Conservation (phyloP, 331 rosid species). For the Arachis monticola region DNA sequence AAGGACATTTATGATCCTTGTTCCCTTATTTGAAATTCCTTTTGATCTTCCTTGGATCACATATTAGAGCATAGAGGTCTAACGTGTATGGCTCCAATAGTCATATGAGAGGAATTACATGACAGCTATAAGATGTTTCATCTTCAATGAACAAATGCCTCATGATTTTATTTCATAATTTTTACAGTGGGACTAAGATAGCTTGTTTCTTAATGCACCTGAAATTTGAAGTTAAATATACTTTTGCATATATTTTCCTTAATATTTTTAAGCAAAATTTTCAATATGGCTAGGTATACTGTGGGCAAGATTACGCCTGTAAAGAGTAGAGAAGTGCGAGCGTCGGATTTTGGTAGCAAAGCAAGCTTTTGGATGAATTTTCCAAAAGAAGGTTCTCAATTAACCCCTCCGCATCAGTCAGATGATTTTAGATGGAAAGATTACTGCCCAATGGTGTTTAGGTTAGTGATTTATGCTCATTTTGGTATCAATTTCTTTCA, state of each 20-base stretch:
- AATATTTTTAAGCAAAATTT: slow-evolving; percentile 2
- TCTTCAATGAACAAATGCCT: slow-evolving; percentile 35
- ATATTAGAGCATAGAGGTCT: slow-evolving; percentile 12
- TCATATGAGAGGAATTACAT: slow-evolving; percentile 17
- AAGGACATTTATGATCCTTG: slow-evolving; percentile 2
- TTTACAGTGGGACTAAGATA: slow-evolving; percentile 19
- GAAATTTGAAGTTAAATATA: slow-evolving; percentile 14
- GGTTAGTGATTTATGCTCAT: slow-evolving; percentile 51
- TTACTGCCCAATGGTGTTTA: slow-evolving; percentile 94
- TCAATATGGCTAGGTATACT: slow-evolving; percentile 78
- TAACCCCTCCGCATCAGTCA: slow-evolving; percentile 90
- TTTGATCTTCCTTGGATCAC: slow-evolving; percentile 11
- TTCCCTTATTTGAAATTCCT: slow-evolving; percentile 23
- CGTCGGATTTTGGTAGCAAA: slow-evolving; percentile 82
- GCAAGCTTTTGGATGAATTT: slow-evolving; percentile 98
- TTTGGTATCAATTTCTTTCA: slow-evolving; percentile 15
- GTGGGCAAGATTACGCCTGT: slow-evolving; percentile 94
- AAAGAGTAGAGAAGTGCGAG: slow-evolving; percentile 83
- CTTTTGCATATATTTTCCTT: slow-evolving; percentile 34
- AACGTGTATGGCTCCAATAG: slow-evolving; percentile 10
- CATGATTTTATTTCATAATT: slow-evolving; percentile 35
- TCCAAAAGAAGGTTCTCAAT: slow-evolving; percentile 85
- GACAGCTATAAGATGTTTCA: slow-evolving; percentile 32
- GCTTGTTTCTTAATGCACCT: slow-evolving; percentile 6
- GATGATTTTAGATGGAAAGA: slow-evolving; percentile 96